Evolutionary conservation across 2,329 filamentous ascomycete species (phyloP), one percentile per base, ranked within the genome.

Genomic region (Aspergillus floridensis): DNA sequence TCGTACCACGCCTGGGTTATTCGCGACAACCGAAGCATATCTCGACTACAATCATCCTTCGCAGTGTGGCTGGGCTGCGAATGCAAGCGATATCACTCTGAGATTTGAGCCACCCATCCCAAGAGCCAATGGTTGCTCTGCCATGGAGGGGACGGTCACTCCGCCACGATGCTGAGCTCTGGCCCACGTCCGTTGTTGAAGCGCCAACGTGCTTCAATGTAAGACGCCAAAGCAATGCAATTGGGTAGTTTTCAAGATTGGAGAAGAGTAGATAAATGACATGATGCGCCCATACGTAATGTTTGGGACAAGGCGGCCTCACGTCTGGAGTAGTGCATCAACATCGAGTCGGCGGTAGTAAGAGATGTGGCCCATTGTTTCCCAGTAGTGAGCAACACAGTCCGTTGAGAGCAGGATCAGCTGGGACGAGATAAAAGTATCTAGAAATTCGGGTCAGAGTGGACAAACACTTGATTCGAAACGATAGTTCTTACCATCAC

Each of bases 381-480:
- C 79, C 93, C 93, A 97, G 71, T 92, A 89, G 71, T 93, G 91
- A 2, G 92, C 93, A 57, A 97, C 73, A 46, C 84, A 82, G 70
- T 96, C 81, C n/a, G 86, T 84, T 2, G 89, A 92, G 44, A 96
- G 82, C 38, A 97, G 81, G 52, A 96, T 86, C 22, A 97, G 81
- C 65, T 93, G 86, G 0, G 88, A 88, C 2, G 87, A 80, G 53
- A 93, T 89, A 66, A 86, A 96, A 59, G 69, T 58, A 53, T 73
- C 67, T 74, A 58, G 24, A 59, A n/a, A 60, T 59, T n/a, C 62
- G 14, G 22, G 26, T 32, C 19, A 35, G 21, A 48, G 70, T 49
- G 67, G 58, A 48, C 31, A 16, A 21, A n/a, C 8, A 46, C 50
- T 26, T 7, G 6, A 59, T 26, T 47, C 7, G 11, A 3, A 10